Conservation (phyloP, 306 rosid genomes). For the Lablab purpureus region DNA sequence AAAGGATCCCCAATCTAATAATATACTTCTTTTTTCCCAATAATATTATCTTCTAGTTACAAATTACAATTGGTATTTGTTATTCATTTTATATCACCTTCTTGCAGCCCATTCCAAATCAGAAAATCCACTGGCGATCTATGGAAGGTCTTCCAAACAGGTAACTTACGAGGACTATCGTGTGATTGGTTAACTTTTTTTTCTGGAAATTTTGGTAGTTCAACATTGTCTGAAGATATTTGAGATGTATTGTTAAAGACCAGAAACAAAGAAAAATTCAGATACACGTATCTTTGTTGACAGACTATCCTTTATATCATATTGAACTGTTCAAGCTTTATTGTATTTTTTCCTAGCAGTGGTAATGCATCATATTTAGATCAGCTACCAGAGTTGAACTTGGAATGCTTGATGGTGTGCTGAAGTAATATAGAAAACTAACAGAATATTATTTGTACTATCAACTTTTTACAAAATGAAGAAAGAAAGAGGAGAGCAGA, state of each 20-base stretch:
- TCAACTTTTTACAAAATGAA: conserved; percentile 20
- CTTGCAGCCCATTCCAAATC: conserved; percentile 91
- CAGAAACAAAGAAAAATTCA: conserved; percentile 13
- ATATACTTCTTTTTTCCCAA: conserved; percentile 9
- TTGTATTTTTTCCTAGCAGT: conserved; percentile 23
- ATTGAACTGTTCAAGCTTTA: conserved; percentile 18
- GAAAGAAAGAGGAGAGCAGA: neutral
- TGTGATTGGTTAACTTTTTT: conserved; percentile 34
- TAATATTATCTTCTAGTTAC: neutral
- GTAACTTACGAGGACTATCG: conserved; percentile 48
- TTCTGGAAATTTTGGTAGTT: conserved; percentile 5
- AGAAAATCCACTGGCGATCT: conserved; percentile 97
- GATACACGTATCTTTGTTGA: neutral
- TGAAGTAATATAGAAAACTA: conserved; percentile 24
- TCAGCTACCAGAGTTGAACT: conserved; percentile 8
- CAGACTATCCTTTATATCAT: neutral
- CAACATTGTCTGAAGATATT: conserved; percentile 2
- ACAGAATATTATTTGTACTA: conserved; percentile 16
- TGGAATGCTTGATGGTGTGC: conserved; percentile 19
- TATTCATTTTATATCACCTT: conserved; percentile 42
- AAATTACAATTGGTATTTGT: conserved; percentile 34
- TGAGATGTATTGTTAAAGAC: conserved; percentile 10
- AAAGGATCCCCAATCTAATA: conserved; percentile 50
- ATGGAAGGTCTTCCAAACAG: conserved; percentile 96
- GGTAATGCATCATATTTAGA: conserved; percentile 3